phyloP scores from a whole-genome alignment of 192 early-diverging fungal species.

The Pilobolus umbonatus region DNA sequence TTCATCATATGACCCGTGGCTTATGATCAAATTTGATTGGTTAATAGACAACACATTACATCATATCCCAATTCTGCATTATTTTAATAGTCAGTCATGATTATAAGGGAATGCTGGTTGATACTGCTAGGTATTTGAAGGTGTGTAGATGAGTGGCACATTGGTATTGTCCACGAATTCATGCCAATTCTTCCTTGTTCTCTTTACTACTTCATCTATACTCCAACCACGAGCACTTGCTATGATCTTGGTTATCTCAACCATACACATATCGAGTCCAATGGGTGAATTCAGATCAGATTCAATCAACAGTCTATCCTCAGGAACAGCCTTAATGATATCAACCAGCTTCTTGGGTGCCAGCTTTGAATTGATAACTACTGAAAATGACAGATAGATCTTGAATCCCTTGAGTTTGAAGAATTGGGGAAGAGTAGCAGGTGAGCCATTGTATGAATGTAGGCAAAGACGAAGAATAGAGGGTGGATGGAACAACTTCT shows the following conservation, averaged over 20 bases:
- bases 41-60: too few species aligned
- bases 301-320: slow-evolving; percentile 76
- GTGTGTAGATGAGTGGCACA: too few species aligned
- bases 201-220: slow-evolving; percentile 12
- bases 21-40: too few species aligned
- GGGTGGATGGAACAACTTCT: slow-evolving; percentile 10
- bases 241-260: slow-evolving; percentile 48
- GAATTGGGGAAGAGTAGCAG: slow-evolving; percentile 14
- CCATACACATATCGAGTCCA: slow-evolving; percentile 50
- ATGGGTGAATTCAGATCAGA: slow-evolving; percentile 66
- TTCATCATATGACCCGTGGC: not conserved
- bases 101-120: too few species aligned
- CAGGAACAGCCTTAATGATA: slow-evolving; percentile 67
- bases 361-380: slow-evolving; percentile 66
- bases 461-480: slow-evolving; percentile 69
- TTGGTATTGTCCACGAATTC: not conserved
- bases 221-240: slow-evolving; percentile 59
- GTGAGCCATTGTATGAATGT: slow-evolving; percentile 83
- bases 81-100: too few species aligned
- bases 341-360: slow-evolving; percentile 48
- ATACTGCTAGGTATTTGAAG: too few species aligned
- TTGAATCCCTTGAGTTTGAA: slow-evolving; percentile 23
- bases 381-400: slow-evolving; percentile 78
- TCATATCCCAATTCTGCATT: too few species aligned
- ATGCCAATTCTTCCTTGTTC: slow-evolving; percentile 1